These are phyloP conservation scores for Rosellinia necatrix DNA, from an alignment of 2,329 filamentous ascomycete genomes.

Conservation along the genomic window DNA sequence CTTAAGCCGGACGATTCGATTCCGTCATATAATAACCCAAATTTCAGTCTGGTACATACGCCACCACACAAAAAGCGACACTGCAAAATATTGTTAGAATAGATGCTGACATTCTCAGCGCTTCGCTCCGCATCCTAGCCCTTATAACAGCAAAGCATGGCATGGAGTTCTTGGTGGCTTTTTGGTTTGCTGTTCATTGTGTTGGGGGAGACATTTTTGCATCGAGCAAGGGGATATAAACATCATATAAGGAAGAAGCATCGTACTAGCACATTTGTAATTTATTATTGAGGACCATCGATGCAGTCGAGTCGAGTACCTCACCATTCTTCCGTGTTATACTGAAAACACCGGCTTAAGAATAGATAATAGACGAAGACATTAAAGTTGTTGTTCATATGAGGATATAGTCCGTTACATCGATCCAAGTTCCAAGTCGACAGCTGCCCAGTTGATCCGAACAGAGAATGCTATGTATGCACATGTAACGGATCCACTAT, in stretches of 20 bases:
- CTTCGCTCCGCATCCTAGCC: conserved; percentile 9
- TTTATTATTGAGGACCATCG: conserved; percentile 16
- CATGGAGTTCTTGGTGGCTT: conserved; percentile 19
- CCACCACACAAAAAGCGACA: not conserved
- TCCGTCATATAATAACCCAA: not conserved
- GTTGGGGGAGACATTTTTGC: conserved; percentile 6
- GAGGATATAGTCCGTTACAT: not conserved
- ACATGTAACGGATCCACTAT: too few species aligned
- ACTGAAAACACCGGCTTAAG: conserved; percentile 7
- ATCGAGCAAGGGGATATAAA: conserved; percentile 6
- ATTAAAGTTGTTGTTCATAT: conserved; percentile 1
- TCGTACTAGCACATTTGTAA: conserved; percentile 24
- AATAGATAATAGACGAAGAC: conserved; percentile 14
- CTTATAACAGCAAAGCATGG: conserved; percentile 23
- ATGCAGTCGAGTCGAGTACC: not conserved
- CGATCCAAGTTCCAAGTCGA: too few species aligned
- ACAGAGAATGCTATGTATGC: too few species aligned
- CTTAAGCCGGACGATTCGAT: conserved; percentile 24
- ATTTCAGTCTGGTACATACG: not conserved
- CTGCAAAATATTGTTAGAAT: not conserved
- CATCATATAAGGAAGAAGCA: conserved; percentile 8
- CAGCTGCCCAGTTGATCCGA: too few species aligned
- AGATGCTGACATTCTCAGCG: not conserved
- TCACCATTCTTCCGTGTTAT: conserved; percentile 13
- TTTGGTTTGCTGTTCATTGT: conserved; percentile 10